Conservation (phyloP, 108 stramenopile genomes). For the Licmophora abbreviata region DNA sequence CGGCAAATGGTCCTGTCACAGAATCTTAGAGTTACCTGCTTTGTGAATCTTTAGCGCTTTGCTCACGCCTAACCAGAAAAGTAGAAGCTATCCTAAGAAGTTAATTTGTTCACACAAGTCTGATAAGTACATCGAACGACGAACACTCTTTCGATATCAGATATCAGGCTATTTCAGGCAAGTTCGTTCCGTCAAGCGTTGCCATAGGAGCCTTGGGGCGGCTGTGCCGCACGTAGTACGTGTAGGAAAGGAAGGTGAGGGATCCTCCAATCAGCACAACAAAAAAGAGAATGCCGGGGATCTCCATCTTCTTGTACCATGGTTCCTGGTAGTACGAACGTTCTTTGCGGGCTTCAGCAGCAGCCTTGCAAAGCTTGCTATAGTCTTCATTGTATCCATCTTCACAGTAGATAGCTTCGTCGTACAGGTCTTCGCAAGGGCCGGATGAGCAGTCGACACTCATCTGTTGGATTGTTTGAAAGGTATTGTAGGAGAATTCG, state of each 20-base stretch:
- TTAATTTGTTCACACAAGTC: slow-evolving; percentile 17
- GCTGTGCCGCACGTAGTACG: slow-evolving; percentile 49
- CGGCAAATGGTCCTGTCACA: too few relatives aligned
- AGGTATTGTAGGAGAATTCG: slow-evolving; percentile 29
- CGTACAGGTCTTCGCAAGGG: slow-evolving; percentile 22
- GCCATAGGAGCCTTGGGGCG: slow-evolving; percentile 11
- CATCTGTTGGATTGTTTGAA: slow-evolving; percentile 21
- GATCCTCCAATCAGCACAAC: slow-evolving; percentile 4
- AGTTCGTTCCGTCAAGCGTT: neutral
- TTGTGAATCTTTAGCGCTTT: too few relatives aligned
- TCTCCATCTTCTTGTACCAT: slow-evolving; percentile 17
- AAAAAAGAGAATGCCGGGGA: slow-evolving; percentile 11
- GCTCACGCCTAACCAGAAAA: too few relatives aligned
- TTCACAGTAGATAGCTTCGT: slow-evolving; percentile 30
- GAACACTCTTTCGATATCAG: neutral
- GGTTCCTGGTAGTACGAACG: slow-evolving; percentile 21
- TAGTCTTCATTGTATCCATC: slow-evolving; percentile 27
- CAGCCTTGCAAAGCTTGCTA: slow-evolving; percentile 26
- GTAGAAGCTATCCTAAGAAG: too few relatives aligned
- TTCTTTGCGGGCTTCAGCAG: slow-evolving; percentile 19
- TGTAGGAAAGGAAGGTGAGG: slow-evolving; percentile 28
- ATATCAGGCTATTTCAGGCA: neutral
- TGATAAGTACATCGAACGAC: neutral
- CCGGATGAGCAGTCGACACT: slow-evolving; percentile 27
- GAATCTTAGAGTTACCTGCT: too few relatives aligned